Percentiles rank a stretch among this genome's conserved stretches.
Evolutionary conservation across 176 grass and related monocot species (phyloP).

Genomic region (Pontederia paniculata): DNA sequence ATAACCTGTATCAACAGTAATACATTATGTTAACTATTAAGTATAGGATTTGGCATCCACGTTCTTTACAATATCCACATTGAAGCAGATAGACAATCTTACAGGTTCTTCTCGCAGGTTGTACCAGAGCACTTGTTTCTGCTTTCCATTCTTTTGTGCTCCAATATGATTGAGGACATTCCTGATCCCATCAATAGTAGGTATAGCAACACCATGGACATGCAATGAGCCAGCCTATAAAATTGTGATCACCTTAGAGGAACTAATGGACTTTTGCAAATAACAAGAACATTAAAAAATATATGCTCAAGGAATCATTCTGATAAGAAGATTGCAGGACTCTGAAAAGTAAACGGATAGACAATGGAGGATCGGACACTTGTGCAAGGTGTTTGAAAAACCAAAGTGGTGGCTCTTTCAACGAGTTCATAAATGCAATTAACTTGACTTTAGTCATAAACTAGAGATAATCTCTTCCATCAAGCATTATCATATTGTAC

Average conservation of each 20-base stretch:
- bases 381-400: too few relatives aligned
- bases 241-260: neutral
- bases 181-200: conserved; percentile 76
- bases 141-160: conserved; percentile 59
- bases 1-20: conserved; percentile 50
- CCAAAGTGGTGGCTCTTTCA: too few relatives aligned
- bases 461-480: too few relatives aligned
- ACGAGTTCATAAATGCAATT: too few relatives aligned
- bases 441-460: too few relatives aligned
- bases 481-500: too few relatives aligned
- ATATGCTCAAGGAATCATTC: neutral
- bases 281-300: neutral
- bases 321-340: too few relatives aligned
- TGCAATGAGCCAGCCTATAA: conserved; percentile 66
- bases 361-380: too few relatives aligned
- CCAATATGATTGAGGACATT: conserved; percentile 96
- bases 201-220: conserved; percentile 99
- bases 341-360: too few relatives aligned
- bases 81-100: conserved; percentile 18
- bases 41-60: neutral
- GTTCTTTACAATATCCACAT: neutral
- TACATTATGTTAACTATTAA: neutral
- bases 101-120: conserved; percentile 97
- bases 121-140: conserved; percentile 74
- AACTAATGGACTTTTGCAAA: neutral